Conservation (phyloP, 305 asterid species). For the Fraxinus floribunda region DNA sequence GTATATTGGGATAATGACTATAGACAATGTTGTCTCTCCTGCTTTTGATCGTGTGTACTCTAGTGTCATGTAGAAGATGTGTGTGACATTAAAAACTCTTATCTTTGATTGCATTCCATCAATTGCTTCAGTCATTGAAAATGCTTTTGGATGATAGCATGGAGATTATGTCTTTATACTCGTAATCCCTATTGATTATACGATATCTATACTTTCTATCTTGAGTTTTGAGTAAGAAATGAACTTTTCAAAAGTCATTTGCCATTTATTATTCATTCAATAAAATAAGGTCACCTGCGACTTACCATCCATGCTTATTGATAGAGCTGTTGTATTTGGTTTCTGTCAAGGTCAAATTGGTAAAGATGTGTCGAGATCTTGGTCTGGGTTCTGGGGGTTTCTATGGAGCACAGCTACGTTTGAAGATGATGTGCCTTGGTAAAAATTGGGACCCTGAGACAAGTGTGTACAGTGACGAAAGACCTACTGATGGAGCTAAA, state of each 20-base stretch:
- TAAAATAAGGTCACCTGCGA: neutral
- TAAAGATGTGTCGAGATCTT: conserved; percentile 53
- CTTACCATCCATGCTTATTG: neutral
- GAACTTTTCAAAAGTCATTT: neutral
- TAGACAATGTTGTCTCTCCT: neutral
- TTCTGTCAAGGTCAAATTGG: conserved; percentile 51
- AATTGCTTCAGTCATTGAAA: neutral
- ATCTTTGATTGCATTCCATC: neutral
- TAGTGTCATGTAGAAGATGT: neutral
- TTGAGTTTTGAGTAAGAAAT: neutral
- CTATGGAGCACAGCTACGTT: conserved; percentile 63
- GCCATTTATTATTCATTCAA: conserved; percentile 7
- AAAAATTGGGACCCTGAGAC: conserved; percentile 77
- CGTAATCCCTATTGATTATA: neutral
- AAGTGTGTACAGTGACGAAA: conserved; percentile 40
- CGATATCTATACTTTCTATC: neutral
- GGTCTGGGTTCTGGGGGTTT: conserved; percentile 73
- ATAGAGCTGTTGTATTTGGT: neutral
- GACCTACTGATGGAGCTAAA: conserved; percentile 59
- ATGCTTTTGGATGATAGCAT: neutral
- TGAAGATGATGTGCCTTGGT: conserved; percentile 92
- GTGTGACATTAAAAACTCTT: neutral
- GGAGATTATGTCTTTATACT: neutral
- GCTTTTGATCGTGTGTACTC: neutral
- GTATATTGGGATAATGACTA: neutral